Conservation (phyloP, 495 filamentous ascomycete species). For the Aspergillus egyptiacus region DNA sequence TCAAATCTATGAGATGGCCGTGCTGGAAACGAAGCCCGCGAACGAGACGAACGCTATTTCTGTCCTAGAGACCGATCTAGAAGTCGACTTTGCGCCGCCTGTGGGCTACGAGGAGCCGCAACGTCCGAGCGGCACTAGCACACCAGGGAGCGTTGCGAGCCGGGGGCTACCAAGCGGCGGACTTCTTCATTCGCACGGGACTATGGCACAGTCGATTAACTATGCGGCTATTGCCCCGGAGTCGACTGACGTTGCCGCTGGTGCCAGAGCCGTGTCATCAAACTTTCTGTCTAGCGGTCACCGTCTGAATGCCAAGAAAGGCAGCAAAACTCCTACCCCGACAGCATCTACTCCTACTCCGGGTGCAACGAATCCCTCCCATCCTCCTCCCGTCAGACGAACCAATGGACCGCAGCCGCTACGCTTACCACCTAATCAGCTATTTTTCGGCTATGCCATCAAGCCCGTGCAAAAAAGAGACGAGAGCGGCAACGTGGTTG, state of each 20-base stretch:
- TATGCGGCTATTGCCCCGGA: slow-evolving; percentile 89
- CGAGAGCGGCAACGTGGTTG: slow-evolving; percentile 54
- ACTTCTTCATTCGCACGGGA: slow-evolving; percentile 71
- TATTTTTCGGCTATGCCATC: slow-evolving; percentile 94
- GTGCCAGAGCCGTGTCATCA: slow-evolving; percentile 61
- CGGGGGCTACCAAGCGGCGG: slow-evolving; percentile 62
- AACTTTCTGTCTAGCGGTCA: slow-evolving; percentile 75
- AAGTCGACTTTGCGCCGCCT: slow-evolving; percentile 90
- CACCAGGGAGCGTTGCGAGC: slow-evolving; percentile 57
- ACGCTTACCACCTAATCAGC: slow-evolving; percentile 75
- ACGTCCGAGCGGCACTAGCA: slow-evolving; percentile 54
- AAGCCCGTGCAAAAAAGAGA: slow-evolving; percentile 78
- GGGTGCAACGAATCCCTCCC: slow-evolving; percentile 53
- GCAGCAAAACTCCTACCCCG: slow-evolving; percentile 68
- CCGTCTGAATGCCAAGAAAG: slow-evolving; percentile 72
- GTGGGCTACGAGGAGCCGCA: slow-evolving; percentile 86
- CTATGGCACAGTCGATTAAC: slow-evolving; percentile 96
- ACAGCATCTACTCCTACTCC: slow-evolving; percentile 76
- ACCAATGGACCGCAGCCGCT: slow-evolving; percentile 83
- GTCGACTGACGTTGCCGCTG: slow-evolving; percentile 53
- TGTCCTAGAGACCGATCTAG: slow-evolving; percentile 89
- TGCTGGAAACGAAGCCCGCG: slow-evolving; percentile 85
- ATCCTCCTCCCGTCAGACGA: slow-evolving; percentile 39
- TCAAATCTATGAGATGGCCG: slow-evolving; percentile 82
- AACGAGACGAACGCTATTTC: slow-evolving; percentile 72